Evolutionary conservation across 106 monocot genomes (phyloP).

Genomic region (Apostasia ramifera): DNA sequence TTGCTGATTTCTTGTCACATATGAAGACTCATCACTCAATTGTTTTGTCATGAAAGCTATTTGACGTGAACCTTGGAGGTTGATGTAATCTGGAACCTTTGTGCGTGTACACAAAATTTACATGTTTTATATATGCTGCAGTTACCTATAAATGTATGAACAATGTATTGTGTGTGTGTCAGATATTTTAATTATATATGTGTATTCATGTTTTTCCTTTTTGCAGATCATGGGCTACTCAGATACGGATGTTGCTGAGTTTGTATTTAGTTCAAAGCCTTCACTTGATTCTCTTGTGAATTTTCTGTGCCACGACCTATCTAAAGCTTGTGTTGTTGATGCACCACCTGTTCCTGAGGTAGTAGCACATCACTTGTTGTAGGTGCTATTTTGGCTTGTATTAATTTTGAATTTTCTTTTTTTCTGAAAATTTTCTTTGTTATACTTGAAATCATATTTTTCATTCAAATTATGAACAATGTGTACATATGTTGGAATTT

Average conservation of each 20-base stretch:
- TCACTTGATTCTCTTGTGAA: conserved; percentile 57
- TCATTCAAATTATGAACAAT: background rate
- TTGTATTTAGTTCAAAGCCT: conserved; percentile 58
- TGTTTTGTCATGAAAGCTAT: too few species aligned
- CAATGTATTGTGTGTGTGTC: too few species aligned
- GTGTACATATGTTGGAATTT: background rate
- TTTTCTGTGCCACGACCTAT: conserved; percentile 74
- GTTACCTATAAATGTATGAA: too few species aligned
- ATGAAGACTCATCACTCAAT: too few species aligned
- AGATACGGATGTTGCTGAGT: conserved; percentile 98
- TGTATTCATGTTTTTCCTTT: conserved; percentile 9
- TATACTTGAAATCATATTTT: too few species aligned
- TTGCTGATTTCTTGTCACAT: too few species aligned
- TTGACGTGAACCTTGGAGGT: too few species aligned
- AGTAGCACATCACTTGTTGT: background rate
- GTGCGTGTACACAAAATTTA: too few species aligned
- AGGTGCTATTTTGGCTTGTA: background rate
- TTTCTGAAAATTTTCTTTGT: too few species aligned
- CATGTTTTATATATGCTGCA: too few species aligned
- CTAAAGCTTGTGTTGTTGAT: conserved; percentile 58
- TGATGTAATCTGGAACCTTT: too few species aligned
- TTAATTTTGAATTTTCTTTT: too few species aligned
- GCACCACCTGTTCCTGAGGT: conserved; percentile 90
- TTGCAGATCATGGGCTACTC: conserved; percentile 86
- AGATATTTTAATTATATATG: background rate